A percentile compares a stretch with the other conserved stretches of the same genome.
Evolutionary conservation across 2,329 filamentous ascomycete species (phyloP).

Genomic region (Neofusicoccum cordaticola): DNA sequence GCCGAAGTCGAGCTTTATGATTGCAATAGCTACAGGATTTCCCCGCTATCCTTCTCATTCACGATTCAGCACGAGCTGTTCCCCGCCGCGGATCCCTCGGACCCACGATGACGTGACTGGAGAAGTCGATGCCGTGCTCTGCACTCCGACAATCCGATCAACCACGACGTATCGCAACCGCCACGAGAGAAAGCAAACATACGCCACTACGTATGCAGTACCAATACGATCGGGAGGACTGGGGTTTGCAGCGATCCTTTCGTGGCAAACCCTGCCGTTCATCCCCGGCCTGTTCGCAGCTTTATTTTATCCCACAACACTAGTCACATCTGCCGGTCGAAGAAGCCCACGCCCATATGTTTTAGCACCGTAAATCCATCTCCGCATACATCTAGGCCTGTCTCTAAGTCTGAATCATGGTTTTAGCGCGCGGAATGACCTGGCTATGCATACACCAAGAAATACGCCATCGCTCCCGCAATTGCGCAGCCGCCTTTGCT

Average conservation of each 20-base stretch:
- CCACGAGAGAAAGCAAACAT: neutral
- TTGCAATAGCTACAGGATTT: neutral
- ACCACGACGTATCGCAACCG: neutral
- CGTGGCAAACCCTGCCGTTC: neutral
- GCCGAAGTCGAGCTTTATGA: neutral
- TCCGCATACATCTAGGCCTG: neutral
- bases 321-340: neutral
- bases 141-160: neutral
- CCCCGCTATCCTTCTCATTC: neutral
- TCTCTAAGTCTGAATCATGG: neutral
- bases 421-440: neutral
- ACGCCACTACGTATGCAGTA: too few relatives aligned
- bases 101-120: constrained; percentile 2
- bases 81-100: neutral
- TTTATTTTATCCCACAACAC: neutral
- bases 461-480: neutral
- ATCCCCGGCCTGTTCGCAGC: neutral
- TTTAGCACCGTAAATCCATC: neutral
- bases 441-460: constrained; percentile 2
- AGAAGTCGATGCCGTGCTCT: constrained; percentile 7
- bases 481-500: neutral
- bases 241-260: neutral
- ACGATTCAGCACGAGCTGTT: neutral
- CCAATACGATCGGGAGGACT: neutral
- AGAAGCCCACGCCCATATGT: neutral